Evolutionary conservation across 2,329 filamentous ascomycete genomes (phyloP).

Genomic region (Pseudonectria foliicola): DNA sequence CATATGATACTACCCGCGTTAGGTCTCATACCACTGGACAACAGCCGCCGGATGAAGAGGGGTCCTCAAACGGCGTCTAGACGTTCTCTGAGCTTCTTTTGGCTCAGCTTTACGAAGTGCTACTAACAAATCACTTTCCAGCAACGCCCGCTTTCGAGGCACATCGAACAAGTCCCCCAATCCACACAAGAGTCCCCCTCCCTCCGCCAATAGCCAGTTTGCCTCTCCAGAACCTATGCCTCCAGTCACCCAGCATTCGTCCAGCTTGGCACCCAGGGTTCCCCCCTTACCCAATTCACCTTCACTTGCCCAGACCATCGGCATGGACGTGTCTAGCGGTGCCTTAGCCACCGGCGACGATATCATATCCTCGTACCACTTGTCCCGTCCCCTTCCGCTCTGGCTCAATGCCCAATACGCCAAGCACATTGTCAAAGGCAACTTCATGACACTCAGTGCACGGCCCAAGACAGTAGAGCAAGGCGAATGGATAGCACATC

Average conservation of each 20-base stretch:
- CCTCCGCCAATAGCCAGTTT: constrained; percentile 41
- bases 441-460: constrained; percentile 95
- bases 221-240: constrained; percentile 38
- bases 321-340: constrained; percentile 55
- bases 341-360: constrained; percentile 44
- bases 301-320: constrained; percentile 59
- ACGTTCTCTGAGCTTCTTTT: constrained; percentile 5
- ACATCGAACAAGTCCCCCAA: constrained; percentile 44
- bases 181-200: constrained; percentile 46
- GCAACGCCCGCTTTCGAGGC: constrained; percentile 53
- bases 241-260: constrained; percentile 44
- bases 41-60: too few relatives aligned
- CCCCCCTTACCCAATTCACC: constrained; percentile 57
- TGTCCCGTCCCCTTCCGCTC: constrained; percentile 56
- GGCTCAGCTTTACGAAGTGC: constrained; percentile 3
- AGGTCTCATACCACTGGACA: too few relatives aligned
- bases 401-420: constrained; percentile 72
- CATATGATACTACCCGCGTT: too few relatives aligned
- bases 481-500: constrained; percentile 93
- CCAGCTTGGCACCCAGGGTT: constrained; percentile 48
- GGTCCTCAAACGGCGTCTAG: background rate
- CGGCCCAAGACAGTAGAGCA: constrained; percentile 90
- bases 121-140: constrained; percentile 27
- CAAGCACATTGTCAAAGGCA: constrained; percentile 90
- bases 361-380: constrained; percentile 51